A percentile compares a stretch with the other conserved stretches of the same genome.
These are phyloP conservation scores for Articulospora tetracladia DNA, from an alignment of 495 filamentous ascomycete species.

Conservation along the genomic window DNA sequence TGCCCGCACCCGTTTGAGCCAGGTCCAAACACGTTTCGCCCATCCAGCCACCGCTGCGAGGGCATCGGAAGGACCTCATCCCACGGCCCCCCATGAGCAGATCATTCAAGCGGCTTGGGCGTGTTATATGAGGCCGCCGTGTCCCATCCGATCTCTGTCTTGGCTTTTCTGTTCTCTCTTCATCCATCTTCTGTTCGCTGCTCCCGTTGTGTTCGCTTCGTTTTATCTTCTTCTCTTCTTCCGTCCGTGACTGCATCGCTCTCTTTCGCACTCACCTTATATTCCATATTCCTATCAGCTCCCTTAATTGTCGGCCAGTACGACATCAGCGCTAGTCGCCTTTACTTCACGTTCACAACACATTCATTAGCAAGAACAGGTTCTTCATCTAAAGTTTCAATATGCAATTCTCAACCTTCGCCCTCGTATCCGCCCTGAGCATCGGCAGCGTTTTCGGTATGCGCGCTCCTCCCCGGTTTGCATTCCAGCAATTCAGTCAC, in stretches of 20 bases:
- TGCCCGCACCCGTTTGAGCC: constrained; percentile 11
- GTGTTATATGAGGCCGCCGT: constrained; percentile 24
- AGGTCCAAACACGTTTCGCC: constrained; percentile 40
- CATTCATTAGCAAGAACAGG: constrained; percentile 22
- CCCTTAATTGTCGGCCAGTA: constrained; percentile 28
- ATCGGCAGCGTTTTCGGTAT: constrained; percentile 41
- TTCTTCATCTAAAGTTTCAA: constrained; percentile 28
- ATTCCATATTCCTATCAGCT: constrained; percentile 16
- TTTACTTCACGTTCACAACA: constrained; percentile 10
- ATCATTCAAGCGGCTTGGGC: constrained; percentile 23
- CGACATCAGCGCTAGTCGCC: constrained; percentile 48
- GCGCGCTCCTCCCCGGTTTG: constrained; percentile 12
- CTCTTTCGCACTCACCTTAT: background rate
- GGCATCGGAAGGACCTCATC: too few species aligned
- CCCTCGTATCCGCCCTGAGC: constrained; percentile 37
- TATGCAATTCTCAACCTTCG: constrained; percentile 49
- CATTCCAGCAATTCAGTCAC: background rate
- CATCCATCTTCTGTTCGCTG: constrained; percentile 23
- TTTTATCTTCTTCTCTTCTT: constrained; percentile 23
- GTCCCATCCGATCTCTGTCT: constrained; percentile 9
- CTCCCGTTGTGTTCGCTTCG: constrained; percentile 24
- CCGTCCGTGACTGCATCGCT: constrained; percentile 23
- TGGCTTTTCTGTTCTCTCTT: constrained; percentile 22
- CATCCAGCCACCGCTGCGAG: constrained; percentile 24
- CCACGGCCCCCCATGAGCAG: constrained; percentile 22